Evolutionary conservation across 805 yeast species (phyloP), one percentile per base, ranked within the genome.

Genomic region (Starmera caribaea): DNA sequence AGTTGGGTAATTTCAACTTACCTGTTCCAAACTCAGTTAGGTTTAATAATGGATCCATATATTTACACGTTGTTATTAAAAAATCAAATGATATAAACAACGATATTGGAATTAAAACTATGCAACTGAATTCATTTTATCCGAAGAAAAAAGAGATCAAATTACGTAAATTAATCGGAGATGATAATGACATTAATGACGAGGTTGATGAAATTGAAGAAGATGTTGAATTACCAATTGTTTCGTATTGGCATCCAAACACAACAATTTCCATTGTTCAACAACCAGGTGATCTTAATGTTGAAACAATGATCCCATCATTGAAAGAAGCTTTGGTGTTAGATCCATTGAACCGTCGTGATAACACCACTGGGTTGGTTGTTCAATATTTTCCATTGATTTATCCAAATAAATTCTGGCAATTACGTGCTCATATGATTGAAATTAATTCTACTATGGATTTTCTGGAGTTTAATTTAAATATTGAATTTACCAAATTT

Each of bases 361-460:
- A 55, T 48, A 42, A 56, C 38, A 16, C 41, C 34, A 50, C 59
- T 21, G 62, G 60, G n/a, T 33, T 47, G n/a, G 50, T 52, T 5
- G 48, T 57, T 1, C 59, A 54, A 43, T 65, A 63, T 46, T 64
- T 54, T 47, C 69, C 71, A 32, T 32, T 55, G 11, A 43, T 67
- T 9, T 62, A 54, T 38, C 52, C 61, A 40, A 64, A 66, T 46
- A 57, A 56, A 36, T 66, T 66, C 40, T 66, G 69, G 69, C 66
- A 64, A 36, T 47, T 62, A 31, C 50, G 50, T 24, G 47, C 54
- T 15, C 66, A 66, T 39, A 53, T 63, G 61, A 39, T 38, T 26
- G 62, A 54, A 38, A 45, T 66, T 9, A 58, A 62, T 42, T 36
- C 50, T 13, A 54, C 59, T 5, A 38, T 37, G 1, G 42, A 40